Evolutionary conservation across 352 stramenopile genomes (phyloP), one percentile per base, ranked within the genome.

Genomic region (Blastocystis sp.): DNA sequence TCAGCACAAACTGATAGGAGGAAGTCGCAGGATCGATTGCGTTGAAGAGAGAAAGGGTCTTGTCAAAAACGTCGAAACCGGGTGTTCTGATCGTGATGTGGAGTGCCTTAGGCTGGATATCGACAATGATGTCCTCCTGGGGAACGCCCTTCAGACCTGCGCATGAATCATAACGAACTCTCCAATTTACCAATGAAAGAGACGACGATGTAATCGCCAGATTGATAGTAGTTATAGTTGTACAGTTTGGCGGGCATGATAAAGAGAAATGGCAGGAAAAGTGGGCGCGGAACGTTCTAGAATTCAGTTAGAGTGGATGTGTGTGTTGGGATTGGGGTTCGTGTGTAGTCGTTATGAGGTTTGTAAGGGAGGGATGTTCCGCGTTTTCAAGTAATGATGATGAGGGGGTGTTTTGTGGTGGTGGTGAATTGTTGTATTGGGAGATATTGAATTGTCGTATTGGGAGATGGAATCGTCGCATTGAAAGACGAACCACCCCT

Each of bases 141-240:
- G 74, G 74, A 55, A 85, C 50, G 16, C 74, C 74, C 19, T 41
- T 16, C 24, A 85, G 50, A 61, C 74, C 74, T 85, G 51, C 24
- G 41, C 4, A 10, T n/a, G 35, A 66, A 67, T 55, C 45, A 16
- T 21, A 37, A 70, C 6, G 24, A 26, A 19, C 37, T 35, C 16
- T 24, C 16, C 9, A 29, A 37, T 1, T 37, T 45, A 85, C 74
- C 74, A n/a, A 85, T 85, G 60, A 85, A 85, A 41, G 74, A 85
- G 51, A 85, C 74, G 1, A 85, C 55, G 2, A 67, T 29, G 29
- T 70, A 85, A 3, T 85, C 74, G 29, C 60, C 60, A 60, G 74
- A 85, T 69, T 85, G 74, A 51, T 85, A 85, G 50, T 69, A 85
- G 41, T 85, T 62, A 45, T 85, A 39, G 55, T 85, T 85, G 45